Evolutionary conservation across 164 flowering plant genomes (phyloP).

Genomic region (Kingdonia uniflora): DNA sequence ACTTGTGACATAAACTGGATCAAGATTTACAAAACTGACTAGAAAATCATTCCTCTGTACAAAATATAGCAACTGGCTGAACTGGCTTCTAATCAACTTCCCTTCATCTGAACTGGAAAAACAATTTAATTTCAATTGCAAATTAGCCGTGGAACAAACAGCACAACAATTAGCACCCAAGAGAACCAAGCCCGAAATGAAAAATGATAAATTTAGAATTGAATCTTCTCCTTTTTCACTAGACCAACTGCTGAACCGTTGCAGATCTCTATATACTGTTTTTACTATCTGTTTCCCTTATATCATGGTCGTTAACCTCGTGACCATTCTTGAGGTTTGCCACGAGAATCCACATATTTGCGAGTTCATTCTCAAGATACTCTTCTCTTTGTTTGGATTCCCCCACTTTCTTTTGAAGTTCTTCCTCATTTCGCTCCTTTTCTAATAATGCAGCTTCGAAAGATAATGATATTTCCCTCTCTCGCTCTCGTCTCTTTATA

Average conservation of each 20-base stretch:
- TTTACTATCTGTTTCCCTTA: slow-evolving; percentile 16
- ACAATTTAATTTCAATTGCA: too few species aligned
- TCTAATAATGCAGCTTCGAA: slow-evolving; percentile 70
- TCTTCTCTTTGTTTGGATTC: slow-evolving; percentile 97
- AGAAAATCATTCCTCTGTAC: too few species aligned
- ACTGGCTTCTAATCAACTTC: too few species aligned
- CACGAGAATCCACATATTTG: slow-evolving; percentile 99
- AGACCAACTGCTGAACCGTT: slow-evolving; percentile 12
- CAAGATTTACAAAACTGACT: too few species aligned
- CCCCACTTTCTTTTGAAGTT: slow-evolving; percentile 68
- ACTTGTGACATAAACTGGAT: too few species aligned
- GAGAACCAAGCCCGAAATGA: too few species aligned
- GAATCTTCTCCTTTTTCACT: too few species aligned
- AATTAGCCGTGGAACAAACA: too few species aligned
- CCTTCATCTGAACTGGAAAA: too few species aligned
- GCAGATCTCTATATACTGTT: slow-evolving; percentile 28
- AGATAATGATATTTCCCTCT: slow-evolving; percentile 10
- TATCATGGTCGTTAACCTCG: slow-evolving; percentile 31
- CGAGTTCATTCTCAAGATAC: slow-evolving; percentile 91
- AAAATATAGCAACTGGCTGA: too few species aligned
- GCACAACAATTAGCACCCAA: too few species aligned
- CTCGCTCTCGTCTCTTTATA: slow-evolving; percentile 24
- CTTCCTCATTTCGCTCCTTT: slow-evolving; percentile 64
- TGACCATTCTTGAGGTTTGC: slow-evolving; percentile 74
- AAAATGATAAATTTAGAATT: too few species aligned